Evolutionary conservation across 768 basidiomycete species (phyloP), one percentile per base, ranked within the genome.

Genomic region (Kwoniella sp.): DNA sequence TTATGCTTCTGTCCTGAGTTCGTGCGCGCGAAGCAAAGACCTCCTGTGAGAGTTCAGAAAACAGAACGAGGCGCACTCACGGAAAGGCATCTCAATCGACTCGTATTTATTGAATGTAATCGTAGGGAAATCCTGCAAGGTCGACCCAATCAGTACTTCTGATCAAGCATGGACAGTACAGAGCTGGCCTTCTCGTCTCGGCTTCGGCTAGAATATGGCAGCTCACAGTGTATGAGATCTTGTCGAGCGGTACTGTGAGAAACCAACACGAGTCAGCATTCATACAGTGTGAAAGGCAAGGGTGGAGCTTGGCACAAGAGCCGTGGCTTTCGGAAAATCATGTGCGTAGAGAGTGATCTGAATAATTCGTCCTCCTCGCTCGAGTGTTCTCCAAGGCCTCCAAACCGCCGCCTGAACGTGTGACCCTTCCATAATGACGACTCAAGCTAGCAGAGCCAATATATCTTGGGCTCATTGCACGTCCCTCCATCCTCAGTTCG

Each of bases 71-170:
- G 52, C 52, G 26, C 2, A 86, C 90, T 77, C 72, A 91, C 92
- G 83, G 84, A 99, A 99, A 0, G 96, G 96, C 96, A 99, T 99
- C 82, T 97, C 93, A 4, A 98, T 92, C 50, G 90, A 90, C 79
- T 99, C 96, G 72, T 87, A 88, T 3, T 86, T 78, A 72, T 90
- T 90, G 84, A 98, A 97, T 20, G 71, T 82, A 75, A 99, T 95
- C 0, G 93, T 95, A 0, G 96, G 96, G 79, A 87, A 87, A 73
- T 93, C 90, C 91, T 95, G 63, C 25, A 55, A 26, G n/a, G 53
- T 38, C 31, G 11, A 45, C 4, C 5, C 8, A 45, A 17, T 45
- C 41, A 45, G 41, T 45, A n/a, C n/a, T n/a, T n/a, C n/a, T n/a
- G n/a, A n/a, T n/a, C n/a, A n/a, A n/a, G n/a, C n/a, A n/a, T n/a